Conservation (phyloP, 2,329 filamentous ascomycete species). For the Drechslerella coelobrocha region DNA sequence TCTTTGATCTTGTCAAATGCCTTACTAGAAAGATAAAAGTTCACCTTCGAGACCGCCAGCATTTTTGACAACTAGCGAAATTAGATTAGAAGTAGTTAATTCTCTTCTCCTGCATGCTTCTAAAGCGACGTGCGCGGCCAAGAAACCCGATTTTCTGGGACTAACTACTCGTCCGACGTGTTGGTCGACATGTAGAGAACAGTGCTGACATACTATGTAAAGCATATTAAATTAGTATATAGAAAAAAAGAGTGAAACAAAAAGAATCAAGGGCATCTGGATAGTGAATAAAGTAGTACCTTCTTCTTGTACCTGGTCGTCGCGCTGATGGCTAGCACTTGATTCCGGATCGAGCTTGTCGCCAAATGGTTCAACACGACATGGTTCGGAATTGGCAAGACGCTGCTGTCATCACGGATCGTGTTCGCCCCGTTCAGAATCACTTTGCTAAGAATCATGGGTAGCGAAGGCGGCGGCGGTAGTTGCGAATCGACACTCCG, state of each 20-base stretch:
- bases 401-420: conserved; percentile 97
- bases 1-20: background rate
- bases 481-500: conserved; percentile 38
- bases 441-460: conserved; percentile 89
- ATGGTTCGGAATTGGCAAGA: conserved; percentile 95
- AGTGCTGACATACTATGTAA: conserved; percentile 84
- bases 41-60: no score
- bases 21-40: background rate
- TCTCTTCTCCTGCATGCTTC: no score
- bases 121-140: no score
- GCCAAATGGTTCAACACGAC: conserved; percentile 95
- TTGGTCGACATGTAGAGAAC: conserved; percentile 88
- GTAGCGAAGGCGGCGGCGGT: conserved; percentile 82
- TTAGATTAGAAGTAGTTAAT: no score
- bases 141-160: background rate
- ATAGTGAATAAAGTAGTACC: conserved; percentile 61
- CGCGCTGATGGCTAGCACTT: conserved; percentile 90
- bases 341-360: conserved; percentile 97
- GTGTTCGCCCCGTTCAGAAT: conserved; percentile 90
- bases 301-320: conserved; percentile 98
- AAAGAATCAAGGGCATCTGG: background rate
- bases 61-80: no score
- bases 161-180: conserved; percentile 34
- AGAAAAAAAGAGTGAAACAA: conserved; percentile 7
- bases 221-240: conserved; percentile 50